A percentile compares a stretch with the other conserved stretches of the same genome.
Evolutionary conservation across 805 yeast genomes (phyloP).

Genomic region (Saccharomycopsis babjevae): DNA sequence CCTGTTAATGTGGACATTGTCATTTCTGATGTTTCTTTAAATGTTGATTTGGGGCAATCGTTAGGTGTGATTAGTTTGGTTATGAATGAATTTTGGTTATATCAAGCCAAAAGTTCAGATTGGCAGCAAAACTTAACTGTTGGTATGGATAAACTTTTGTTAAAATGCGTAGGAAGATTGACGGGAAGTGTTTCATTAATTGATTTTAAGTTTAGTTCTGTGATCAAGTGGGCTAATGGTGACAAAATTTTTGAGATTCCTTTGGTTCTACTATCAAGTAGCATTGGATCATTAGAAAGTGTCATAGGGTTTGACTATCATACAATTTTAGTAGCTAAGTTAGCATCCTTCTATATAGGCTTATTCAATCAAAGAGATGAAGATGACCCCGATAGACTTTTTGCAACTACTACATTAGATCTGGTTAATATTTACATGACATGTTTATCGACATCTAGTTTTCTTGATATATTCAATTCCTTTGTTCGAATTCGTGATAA

Average conservation of each 20-base stretch:
- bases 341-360: conserved; percentile 39
- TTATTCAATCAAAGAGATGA: conserved; percentile 59
- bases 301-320: conserved; percentile 79
- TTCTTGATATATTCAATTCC: conserved; percentile 67
- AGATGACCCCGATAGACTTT: conserved; percentile 45
- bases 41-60: conserved; percentile 75
- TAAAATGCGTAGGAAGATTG: conserved; percentile 66
- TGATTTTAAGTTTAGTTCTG: conserved; percentile 47
- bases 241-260: conserved; percentile 46
- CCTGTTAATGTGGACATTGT: conserved; percentile 65
- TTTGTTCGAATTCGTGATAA: conserved; percentile 65
- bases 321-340: conserved; percentile 57
- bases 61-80: conserved; percentile 54
- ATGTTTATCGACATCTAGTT: conserved; percentile 75
- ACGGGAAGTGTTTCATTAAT: conserved; percentile 54
- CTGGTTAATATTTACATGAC: conserved; percentile 58
- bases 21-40: conserved; percentile 40
- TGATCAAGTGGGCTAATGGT: conserved; percentile 57
- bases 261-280: conserved; percentile 49
- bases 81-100: conserved; percentile 55
- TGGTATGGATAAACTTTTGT: conserved; percentile 42
- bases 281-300: conserved; percentile 43
- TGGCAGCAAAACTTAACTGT: conserved; percentile 64
- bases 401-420: conserved; percentile 39
- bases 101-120: conserved; percentile 52